Base-by-base conservation (phyloP, 2,329 filamentous ascomycete genomes). In the Aspergillus thermomutatus region DNA sequence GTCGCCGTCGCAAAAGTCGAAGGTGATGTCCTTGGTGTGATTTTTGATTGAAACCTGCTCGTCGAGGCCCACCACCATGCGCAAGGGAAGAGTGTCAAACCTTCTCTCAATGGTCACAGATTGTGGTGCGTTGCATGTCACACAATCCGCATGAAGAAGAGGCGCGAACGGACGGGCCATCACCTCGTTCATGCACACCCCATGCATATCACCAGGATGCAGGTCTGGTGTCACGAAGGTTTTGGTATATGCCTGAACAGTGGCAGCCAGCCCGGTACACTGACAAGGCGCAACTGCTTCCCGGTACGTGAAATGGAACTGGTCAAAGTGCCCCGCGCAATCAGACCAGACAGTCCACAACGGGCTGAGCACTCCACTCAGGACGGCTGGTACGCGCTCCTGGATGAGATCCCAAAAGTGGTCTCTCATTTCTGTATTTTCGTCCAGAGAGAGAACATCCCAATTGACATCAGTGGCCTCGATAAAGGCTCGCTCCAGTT, bases 401-500 rank as follows among this genome's bases (percentile, higher is more conserved):
- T 49, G 56, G 3, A 66, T 49, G 19, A 14, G 17, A 37, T 25
- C 27, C 41, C 57, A 63, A 47, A 69, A 67, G 9, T 52, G 34
- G 26, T 69, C 62, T 47, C 69, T 61, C 25, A 63, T 34, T 9
- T 59, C 45, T 3, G 53, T 49, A 1, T 58, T 59, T 1, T 52
- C 23, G 3, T 61, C 55, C 5, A 57, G 3, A 17, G 55, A 28
- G n/a, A 60, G 63, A 17, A 63, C 58, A 53, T 73, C 66, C 68
- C 71, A 73, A 43, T 71, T 65, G 21, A 65, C 56, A 51, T 69
- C 66, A 14, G 61, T 65, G 2, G 61, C 58, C 46, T 70, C 64
- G 23, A 72, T 64, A 31, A 66, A 75, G 4, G 64, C 59, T 27
- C 57, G 61, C 52, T 70, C 64, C 9, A 61, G 27, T 1, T 53